Evolutionary conservation across 345 rosid genomes (phyloP), one percentile per base, ranked within the genome.

Genomic region (Salix suchowensis): DNA sequence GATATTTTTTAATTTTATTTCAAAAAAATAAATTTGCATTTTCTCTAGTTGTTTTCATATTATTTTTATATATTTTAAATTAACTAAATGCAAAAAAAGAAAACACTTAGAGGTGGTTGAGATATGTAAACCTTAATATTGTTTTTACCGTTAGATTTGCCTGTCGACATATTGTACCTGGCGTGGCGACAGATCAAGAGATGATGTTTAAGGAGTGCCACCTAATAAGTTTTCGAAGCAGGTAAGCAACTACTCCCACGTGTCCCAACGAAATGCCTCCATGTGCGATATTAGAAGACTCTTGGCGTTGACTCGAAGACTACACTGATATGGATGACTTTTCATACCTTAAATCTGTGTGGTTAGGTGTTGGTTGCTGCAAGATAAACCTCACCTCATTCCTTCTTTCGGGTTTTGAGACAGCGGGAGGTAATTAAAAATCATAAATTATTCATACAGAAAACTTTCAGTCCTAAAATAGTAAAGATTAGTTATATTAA

Each of bases 221-320:
- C n/a, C 67, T 52, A 37, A 74, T 48, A 18, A 48, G 78, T 13
- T 73, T 74, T 76, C 76, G 58, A 21, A 52, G 76, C 72, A 7
- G 83, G 83, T 76, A 73, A 86, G 55, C 82, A 68, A 74, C 84
- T 68, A 7, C 65, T 74, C 52, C 81, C 70, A 78, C 71, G 75
- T 83, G 88, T 81, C 2, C 78, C 84, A 82, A 34, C 73, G 18
- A 12, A 0, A 6, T 14, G 10, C 73, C 44, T 40, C 86, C 89
- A 81, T 58, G 48, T 81, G 71, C 65, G 18, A n/a, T 21, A 60
- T 3, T 9, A 3, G 44, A 15, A 13, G 14, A 55, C 12, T 3
- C 55, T 1, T n/a, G 3, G 4, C 44, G 24, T 68, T 58, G 64
- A 37, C 36, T 54, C 21, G 0, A 44, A 16, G 36, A 14, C 19